Conservation (phyloP, 2,329 filamentous ascomycete genomes). For the Fusarium mexicanum region DNA sequence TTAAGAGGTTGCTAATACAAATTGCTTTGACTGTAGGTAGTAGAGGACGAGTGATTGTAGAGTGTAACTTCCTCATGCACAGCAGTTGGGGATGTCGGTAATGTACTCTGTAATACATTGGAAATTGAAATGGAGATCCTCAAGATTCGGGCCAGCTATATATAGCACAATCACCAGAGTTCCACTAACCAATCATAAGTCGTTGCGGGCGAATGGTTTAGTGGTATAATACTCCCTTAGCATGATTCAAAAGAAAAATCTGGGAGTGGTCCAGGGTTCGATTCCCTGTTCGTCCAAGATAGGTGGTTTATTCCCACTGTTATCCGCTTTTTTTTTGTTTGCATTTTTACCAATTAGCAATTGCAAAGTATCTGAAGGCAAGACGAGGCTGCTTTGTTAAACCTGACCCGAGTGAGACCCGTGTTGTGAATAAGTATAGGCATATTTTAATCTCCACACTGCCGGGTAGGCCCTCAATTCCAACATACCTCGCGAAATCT, state of each 20-base stretch:
- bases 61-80: neutral
- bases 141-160: neutral
- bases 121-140: no score
- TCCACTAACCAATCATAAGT: constrained; percentile 1
- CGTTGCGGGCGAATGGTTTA: constrained; percentile 14
- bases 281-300: constrained; percentile 24
- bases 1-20: accelerated
- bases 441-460: neutral
- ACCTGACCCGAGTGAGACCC: accelerated
- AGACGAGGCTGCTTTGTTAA: accelerated
- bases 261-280: constrained; percentile 30
- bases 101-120: accelerated
- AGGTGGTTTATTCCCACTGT: constrained; percentile 5
- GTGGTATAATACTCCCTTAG: constrained; percentile 27
- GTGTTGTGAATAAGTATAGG: no score
- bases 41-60: neutral
- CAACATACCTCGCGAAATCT: neutral
- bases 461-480: neutral
- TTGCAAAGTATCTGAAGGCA: accelerated
- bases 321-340: constrained; percentile 15
- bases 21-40: accelerated
- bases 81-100: no score
- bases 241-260: neutral
- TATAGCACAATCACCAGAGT: accelerated
- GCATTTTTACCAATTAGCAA: neutral